phyloP scores from a whole-genome alignment of 768 basidiomycete genomes.

The Pulveroboletus sp. region DNA sequence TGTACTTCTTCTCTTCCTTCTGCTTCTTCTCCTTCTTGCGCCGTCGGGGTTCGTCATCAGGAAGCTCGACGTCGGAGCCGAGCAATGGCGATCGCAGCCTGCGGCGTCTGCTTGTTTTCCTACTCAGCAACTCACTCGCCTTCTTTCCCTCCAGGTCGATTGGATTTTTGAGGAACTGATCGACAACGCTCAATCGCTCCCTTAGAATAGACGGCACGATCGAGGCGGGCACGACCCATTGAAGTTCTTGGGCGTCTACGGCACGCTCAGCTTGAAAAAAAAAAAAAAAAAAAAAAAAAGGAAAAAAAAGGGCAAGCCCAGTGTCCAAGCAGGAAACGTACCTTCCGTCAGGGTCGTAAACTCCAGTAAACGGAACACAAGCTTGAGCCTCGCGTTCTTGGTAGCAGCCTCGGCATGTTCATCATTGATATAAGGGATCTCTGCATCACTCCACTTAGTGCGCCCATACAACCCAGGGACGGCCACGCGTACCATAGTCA shows the following conservation, averaged over 20 bases:
- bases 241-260: constrained; percentile 62
- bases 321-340: constrained; percentile 28
- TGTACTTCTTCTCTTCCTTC: constrained; percentile 72
- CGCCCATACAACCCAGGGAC: neutral
- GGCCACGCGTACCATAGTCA: constrained; percentile 61
- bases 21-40: constrained; percentile 46
- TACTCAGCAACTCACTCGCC: constrained; percentile 63
- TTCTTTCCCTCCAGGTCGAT: constrained; percentile 78
- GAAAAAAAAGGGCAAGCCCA: neutral
- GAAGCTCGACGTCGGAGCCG: constrained; percentile 38
- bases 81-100: constrained; percentile 46
- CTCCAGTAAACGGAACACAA: constrained; percentile 75
- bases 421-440: constrained; percentile 70
- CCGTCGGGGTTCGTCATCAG: constrained; percentile 33
- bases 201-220: constrained; percentile 64
- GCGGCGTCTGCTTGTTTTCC: constrained; percentile 53
- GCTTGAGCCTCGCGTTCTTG: constrained; percentile 73
- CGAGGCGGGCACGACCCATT: constrained; percentile 82
- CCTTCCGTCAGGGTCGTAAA: constrained; percentile 68
- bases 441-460: constrained; percentile 37
- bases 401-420: constrained; percentile 74
- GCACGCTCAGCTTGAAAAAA: neutral
- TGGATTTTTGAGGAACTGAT: constrained; percentile 78
- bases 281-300: neutral
- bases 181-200: constrained; percentile 67